A percentile compares a stretch with the other conserved stretches of the same genome.
phyloP scores from a whole-genome alignment of 306 rosid genomes.

The Pyrus pyrifolia region DNA sequence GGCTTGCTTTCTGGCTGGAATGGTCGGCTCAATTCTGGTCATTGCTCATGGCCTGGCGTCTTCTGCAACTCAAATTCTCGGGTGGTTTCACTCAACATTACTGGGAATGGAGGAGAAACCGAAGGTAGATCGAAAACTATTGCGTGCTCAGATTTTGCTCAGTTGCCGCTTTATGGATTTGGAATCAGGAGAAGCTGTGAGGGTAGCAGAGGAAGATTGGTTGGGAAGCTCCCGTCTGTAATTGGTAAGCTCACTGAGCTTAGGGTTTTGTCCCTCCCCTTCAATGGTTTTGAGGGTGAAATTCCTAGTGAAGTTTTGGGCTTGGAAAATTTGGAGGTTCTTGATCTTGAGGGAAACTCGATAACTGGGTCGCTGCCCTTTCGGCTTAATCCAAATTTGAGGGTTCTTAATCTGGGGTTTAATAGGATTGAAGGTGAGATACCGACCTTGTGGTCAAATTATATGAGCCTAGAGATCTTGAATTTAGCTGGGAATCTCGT shows the following conservation, averaged over 20 bases:
- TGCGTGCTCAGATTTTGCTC: slow-evolving; percentile 36
- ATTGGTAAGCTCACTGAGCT: slow-evolving; percentile 61
- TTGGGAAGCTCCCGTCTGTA: slow-evolving; percentile 46
- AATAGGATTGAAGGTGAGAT: slow-evolving; percentile 59
- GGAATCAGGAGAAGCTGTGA: slow-evolving; percentile 57
- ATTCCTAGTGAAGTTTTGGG: slow-evolving; percentile 59
- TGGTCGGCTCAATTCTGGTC: slow-evolving; percentile 5
- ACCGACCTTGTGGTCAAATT: slow-evolving; percentile 36
- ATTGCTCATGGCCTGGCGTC: slow-evolving; percentile 67
- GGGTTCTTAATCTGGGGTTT: slow-evolving; percentile 71
- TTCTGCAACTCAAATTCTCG: slow-evolving; percentile 51
- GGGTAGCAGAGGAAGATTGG: slow-evolving; percentile 36
- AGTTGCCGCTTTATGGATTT: slow-evolving; percentile 68
- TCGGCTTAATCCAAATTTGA: slow-evolving; percentile 33
- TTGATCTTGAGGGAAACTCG: slow-evolving; percentile 79
- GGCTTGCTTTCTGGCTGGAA: slow-evolving; percentile 59
- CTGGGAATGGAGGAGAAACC: slow-evolving; percentile 45
- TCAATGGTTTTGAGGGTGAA: slow-evolving; percentile 56
- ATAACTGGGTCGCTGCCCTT: slow-evolving; percentile 49
- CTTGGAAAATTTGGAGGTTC: slow-evolving; percentile 64
- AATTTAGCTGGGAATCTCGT: slow-evolving; percentile 63
- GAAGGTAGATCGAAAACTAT: slow-evolving; percentile 20
- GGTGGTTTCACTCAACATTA: slow-evolving; percentile 63
- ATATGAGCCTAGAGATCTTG: slow-evolving; percentile 48
- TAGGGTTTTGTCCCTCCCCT: slow-evolving; percentile 60